Conservation (phyloP, 768 basidiomycete genomes). For the Mycena galericulata region DNA sequence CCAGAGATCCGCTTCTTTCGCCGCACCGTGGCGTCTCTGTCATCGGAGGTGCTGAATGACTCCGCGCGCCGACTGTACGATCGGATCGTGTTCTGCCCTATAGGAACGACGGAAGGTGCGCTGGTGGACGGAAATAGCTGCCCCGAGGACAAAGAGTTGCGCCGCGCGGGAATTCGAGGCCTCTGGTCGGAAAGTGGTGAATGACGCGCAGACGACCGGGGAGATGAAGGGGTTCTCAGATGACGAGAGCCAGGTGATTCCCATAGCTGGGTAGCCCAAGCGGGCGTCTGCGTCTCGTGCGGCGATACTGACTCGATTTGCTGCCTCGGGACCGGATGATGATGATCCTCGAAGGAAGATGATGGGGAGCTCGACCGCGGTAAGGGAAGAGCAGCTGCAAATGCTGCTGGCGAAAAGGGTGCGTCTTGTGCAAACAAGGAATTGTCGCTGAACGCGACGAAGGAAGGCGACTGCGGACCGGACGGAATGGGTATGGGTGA, state of each 20-base stretch:
- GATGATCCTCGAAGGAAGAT: conserved; percentile 60
- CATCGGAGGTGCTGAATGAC: conserved; percentile 69
- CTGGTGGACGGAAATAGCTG: conserved; percentile 78
- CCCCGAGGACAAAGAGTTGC: conserved; percentile 60
- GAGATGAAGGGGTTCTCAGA: conserved; percentile 56
- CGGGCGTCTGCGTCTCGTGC: conserved; percentile 69
- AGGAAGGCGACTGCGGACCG: conserved; percentile 57
- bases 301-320: conserved; percentile 70
- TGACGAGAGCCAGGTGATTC: conserved; percentile 56
- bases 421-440: conserved; percentile 60
- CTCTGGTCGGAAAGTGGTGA: conserved; percentile 60
- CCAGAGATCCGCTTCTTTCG: conserved; percentile 61
- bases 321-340: conserved; percentile 49
- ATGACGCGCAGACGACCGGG: conserved; percentile 59
- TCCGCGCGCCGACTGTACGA: conserved; percentile 77
- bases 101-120: conserved; percentile 69
- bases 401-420: conserved; percentile 70
- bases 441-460: conserved; percentile 61
- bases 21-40: conserved; percentile 81
- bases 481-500: conserved; percentile 76
- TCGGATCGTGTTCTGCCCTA: conserved; percentile 61
- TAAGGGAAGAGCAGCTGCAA: conserved; percentile 70
- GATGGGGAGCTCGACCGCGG: conserved; percentile 73
- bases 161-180: conserved; percentile 55
- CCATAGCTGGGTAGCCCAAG: conserved; percentile 79